Evolutionary conservation across 768 basidiomycete genomes (phyloP).

Genomic region (Vishniacozyma victoriae): DNA sequence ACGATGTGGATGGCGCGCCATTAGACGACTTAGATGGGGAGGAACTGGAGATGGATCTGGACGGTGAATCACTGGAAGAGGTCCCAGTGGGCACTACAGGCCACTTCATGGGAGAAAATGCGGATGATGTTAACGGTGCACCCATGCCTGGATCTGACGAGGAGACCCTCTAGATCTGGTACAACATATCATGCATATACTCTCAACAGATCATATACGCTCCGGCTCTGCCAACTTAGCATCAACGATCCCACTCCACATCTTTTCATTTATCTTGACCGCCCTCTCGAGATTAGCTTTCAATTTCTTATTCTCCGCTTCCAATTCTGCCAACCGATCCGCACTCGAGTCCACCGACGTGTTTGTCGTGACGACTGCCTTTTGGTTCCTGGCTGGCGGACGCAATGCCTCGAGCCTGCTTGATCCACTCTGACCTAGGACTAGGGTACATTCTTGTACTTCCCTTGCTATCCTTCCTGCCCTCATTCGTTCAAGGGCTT

Average conservation of each 20-base stretch:
- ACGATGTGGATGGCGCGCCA: constrained; percentile 1
- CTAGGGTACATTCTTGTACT: constrained; percentile 32
- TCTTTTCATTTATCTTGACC: constrained; percentile 83
- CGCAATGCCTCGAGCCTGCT: constrained; percentile 9
- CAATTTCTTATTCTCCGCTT: constrained; percentile 63
- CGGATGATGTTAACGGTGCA: constrained; percentile 45
- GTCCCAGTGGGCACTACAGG: too few species aligned
- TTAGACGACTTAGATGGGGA: not conserved
- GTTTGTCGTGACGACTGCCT: not conserved
- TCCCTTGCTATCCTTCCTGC: constrained; percentile 30
- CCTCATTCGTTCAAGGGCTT: constrained; percentile 43
- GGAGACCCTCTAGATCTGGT: too few species aligned
- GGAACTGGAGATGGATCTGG: not conserved
- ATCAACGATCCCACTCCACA: constrained; percentile 84
- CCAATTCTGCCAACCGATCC: constrained; percentile 56
- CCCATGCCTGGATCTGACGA: constrained; percentile 25
- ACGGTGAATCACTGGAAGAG: too few species aligned
- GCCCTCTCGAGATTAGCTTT: constrained; percentile 71
- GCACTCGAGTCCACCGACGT: too few species aligned
- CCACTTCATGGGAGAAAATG: constrained; percentile 53
- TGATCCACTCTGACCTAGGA: constrained; percentile 18
- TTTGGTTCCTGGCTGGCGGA: not conserved
- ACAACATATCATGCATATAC: constrained; percentile 1
- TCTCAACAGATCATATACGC: not conserved
- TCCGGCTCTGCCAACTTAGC: constrained; percentile 14